Percentiles rank a stretch among this genome's conserved stretches.
These are phyloP conservation scores for Aspergillus heteromorphus DNA, from an alignment of 495 filamentous ascomycete species.

Conservation along the genomic window DNA sequence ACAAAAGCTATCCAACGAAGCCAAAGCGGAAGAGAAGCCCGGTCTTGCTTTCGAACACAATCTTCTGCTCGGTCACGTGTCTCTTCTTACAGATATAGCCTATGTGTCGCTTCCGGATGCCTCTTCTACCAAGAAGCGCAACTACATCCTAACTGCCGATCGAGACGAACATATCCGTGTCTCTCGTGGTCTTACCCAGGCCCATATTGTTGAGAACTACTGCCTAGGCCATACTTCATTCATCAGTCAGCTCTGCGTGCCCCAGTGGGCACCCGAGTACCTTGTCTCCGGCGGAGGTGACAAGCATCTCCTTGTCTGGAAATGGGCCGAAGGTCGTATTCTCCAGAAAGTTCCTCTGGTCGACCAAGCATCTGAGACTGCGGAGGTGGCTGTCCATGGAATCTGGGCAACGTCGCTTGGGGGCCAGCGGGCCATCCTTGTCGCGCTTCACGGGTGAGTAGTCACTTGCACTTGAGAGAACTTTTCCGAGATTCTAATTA, in stretches of 20 bases:
- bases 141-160: constrained; percentile 83
- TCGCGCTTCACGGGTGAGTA: constrained; percentile 64
- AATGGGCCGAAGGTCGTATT: constrained; percentile 59
- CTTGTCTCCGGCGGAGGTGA: constrained; percentile 88
- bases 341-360: constrained; percentile 43
- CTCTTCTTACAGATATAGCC: constrained; percentile 74
- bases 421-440: constrained; percentile 41
- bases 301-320: constrained; percentile 70
- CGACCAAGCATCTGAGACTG: constrained; percentile 13
- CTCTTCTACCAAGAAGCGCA: constrained; percentile 30
- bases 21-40: constrained; percentile 39
- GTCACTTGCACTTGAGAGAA: not conserved
- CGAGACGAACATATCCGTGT: constrained; percentile 96
- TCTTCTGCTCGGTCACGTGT: constrained; percentile 85
- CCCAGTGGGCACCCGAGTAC: constrained; percentile 44
- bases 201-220: constrained; percentile 81
- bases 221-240: constrained; percentile 85
- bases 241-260: constrained; percentile 67
- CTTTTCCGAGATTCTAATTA: not conserved
- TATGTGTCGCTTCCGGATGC: constrained; percentile 36
- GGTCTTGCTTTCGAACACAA: constrained; percentile 60
- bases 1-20: constrained; percentile 42
- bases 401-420: constrained; percentile 33
- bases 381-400: constrained; percentile 28
- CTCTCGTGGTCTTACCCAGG: constrained; percentile 74